Conservation (phyloP, 192 early-diverging fungal species). For the Coemansia biformis region DNA sequence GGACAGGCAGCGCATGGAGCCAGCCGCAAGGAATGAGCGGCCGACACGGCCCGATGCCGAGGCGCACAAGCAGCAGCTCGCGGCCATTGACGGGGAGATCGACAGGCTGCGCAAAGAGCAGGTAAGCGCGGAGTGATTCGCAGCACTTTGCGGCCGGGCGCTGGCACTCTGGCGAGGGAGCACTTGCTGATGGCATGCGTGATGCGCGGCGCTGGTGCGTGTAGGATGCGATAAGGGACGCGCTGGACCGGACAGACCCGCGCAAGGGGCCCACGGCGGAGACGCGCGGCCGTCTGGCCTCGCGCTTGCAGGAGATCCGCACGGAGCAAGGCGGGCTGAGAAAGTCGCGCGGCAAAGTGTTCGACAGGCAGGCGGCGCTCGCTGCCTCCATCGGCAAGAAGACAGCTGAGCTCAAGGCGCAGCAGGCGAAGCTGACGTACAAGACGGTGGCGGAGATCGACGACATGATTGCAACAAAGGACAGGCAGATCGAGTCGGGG, state of each 20-base stretch:
- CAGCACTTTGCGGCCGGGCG: too few relatives aligned
- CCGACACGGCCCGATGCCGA: conserved; percentile 53
- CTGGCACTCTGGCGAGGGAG: too few relatives aligned
- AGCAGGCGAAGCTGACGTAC: conserved; percentile 73
- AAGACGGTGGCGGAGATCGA: conserved; percentile 81
- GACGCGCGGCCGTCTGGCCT: conserved; percentile 57
- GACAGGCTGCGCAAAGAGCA: conserved; percentile 53
- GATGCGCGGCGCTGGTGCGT: background rate
- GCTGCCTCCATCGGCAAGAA: conserved; percentile 76
- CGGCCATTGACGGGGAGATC: conserved; percentile 54
- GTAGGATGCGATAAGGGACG: conserved; percentile 55
- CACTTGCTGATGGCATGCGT: too few relatives aligned
- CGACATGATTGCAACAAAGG: conserved; percentile 61
- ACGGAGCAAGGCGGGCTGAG: conserved; percentile 67
- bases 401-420: conserved; percentile 66
- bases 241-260: conserved; percentile 54
- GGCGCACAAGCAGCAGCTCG: conserved; percentile 48
- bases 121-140: conserved; percentile 23
- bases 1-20: conserved; percentile 10
- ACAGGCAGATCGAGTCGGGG: conserved; percentile 75
- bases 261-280: conserved; percentile 54
- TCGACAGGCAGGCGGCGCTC: conserved; percentile 67
- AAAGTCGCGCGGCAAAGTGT: conserved; percentile 61
- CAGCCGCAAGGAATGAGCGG: conserved; percentile 14
- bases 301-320: conserved; percentile 61